These are phyloP conservation scores for Fomitiporia mediterranea DNA, from an alignment of 1,284 basidiomycete species.

Conservation along the genomic window DNA sequence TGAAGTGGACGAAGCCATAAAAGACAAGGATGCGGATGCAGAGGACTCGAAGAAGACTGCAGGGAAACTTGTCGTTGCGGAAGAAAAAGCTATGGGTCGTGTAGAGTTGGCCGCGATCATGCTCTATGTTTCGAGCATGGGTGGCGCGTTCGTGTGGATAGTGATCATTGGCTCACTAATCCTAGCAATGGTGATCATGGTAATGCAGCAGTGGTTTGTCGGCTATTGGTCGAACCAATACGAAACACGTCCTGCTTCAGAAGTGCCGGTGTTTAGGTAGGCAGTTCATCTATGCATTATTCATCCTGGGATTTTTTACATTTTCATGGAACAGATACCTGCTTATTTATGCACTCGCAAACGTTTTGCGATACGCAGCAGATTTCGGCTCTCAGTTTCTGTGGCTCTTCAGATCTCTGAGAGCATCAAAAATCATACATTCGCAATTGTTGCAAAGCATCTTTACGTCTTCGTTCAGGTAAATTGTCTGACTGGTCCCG, in stretches of 20 bases:
- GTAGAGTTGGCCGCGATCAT: conserved; percentile 29
- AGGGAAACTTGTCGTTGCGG: conserved; percentile 35
- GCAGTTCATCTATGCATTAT: conserved; percentile 28
- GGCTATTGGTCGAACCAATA: conserved; percentile 38
- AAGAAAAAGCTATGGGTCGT: conserved; percentile 40
- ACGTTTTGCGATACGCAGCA: conserved; percentile 21
- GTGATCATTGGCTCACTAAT: not conserved
- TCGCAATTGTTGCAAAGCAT: conserved; percentile 22
- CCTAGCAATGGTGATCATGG: not conserved
- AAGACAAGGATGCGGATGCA: not conserved
- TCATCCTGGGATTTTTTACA: conserved; percentile 7
- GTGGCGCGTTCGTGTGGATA: conserved; percentile 20
- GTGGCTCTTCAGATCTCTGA: conserved; percentile 5
- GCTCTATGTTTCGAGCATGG: conserved; percentile 18
- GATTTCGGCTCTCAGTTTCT: not conserved
- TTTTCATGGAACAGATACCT: conserved; percentile 21
- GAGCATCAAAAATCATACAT: conserved; percentile 10
- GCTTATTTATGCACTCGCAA: conserved; percentile 29
- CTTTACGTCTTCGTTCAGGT: conserved; percentile 35
- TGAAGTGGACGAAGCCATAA: conserved; percentile 7
- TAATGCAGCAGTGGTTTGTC: conserved; percentile 33
- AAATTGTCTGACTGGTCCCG: conserved; percentile 3
- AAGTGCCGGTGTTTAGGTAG: conserved; percentile 39
- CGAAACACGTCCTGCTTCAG: conserved; percentile 26
- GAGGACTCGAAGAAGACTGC: conserved; percentile 20